Evolutionary conservation across 2,329 filamentous ascomycete species (phyloP), one percentile per base, ranked within the genome.

Genomic region (Cladosporium cucumerinum): DNA sequence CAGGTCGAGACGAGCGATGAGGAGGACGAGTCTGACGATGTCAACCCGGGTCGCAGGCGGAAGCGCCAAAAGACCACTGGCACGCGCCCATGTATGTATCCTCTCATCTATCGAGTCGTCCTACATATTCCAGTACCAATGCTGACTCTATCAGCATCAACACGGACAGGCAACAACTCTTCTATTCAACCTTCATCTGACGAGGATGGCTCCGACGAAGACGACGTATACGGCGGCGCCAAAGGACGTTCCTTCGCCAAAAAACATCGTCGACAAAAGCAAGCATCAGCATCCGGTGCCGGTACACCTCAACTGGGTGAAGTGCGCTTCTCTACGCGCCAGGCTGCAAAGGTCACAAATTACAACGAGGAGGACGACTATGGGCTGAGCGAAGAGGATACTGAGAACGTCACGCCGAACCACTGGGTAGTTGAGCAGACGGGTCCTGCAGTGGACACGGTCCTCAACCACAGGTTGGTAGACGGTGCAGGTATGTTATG

Each of bases 291-390:
- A 26, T 86, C 82, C 57, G 84, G 89, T 43, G 73, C 76, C 71
- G 85, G 87, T 14, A 84, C 86, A 48, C 84, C 90, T 8, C 83
- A 87, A 5, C 86, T 89, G 71, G 86, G 86, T 65, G 93, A 97
- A 79, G 91, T 97, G 74, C 90, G 94, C 69, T 97, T 96, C 86
- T 97, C 93, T 7, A 95, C 89, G 62, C 86, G 94, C 66, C 90
- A 92, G 68, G 91, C 92, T 62, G 90, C 90, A 16, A 92, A 92
- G 75, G 82, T 89, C 57, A 84, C 85, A 5, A 89, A 85, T 66
- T 89, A 90, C 74, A 89, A 89, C 67, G 87, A 89, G 72, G 87
- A 89, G 66, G 86, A 87, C 16, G 83, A 86, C 65, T 80, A 83
- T 61, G 83, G 86, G 65, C 81, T 85, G 64, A 81, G 80, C 49